Evolutionary conservation across 768 basidiomycete species (phyloP), one percentile per base, ranked within the genome.

Genomic region (Holtermannia corniformis): DNA sequence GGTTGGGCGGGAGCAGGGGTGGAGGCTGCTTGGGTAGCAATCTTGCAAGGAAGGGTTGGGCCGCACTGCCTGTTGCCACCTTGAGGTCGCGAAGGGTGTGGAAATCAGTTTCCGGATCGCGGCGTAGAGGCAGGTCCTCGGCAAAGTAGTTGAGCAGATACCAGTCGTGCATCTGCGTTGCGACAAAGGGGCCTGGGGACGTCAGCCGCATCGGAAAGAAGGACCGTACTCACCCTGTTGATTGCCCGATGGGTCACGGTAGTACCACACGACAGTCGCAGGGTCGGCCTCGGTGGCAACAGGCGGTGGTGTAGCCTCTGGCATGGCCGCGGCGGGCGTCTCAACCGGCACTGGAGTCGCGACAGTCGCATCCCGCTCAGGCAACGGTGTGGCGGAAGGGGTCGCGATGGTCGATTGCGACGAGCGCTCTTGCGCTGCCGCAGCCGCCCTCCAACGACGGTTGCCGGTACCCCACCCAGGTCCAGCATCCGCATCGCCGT

Each of bases 101-200:
- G 64, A 68, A 77, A 2, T 65, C 59, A 22, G 57, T 54, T 43
- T 74, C 73, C n/a, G 52, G 26, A 51, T 68, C 67, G 44, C 90
- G 82, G 67, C 85, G 87, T 81, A 92, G 84, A 27, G 86, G 81
- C 22, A 96, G 78, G 57, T 87, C 83, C 23, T 82, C 75, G 7
- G 81, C 76, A 65, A 96, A 96, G 73, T 92, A 96, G 14, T 87
- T 86, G 62, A 85, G 86, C 47, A 87, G 82, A 67, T 82, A 84
- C 91, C 91, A 95, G 64, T 87, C 87, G 75, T 93, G 90, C 91
- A 96, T 93, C 50, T 85, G 61, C 56, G 84, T 81, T 23, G 87
- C 88, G 43, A 79, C 79, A 78, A 93, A 96, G 4, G 91, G 90
- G 53, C 91, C 90, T 93, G 57, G 3, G 40, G 41, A 47, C 47